phyloP scores from a whole-genome alignment of 2,329 filamentous ascomycete species.

The Ophiostoma pallidulum region DNA sequence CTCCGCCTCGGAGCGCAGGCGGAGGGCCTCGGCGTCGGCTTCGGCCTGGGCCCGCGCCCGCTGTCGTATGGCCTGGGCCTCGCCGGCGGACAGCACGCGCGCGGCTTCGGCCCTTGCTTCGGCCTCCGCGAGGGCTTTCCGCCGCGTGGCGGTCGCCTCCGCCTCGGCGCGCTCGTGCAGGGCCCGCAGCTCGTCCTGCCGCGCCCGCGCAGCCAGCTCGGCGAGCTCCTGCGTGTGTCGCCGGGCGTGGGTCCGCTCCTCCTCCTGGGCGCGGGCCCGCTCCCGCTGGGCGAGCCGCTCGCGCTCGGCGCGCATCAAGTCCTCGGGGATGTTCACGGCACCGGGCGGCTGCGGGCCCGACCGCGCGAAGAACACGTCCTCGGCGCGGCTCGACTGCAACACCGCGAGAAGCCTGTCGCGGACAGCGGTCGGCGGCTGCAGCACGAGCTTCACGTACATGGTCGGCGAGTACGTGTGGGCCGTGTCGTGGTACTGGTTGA shows the following conservation, averaged over 20 bases:
- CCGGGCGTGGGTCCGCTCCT: slow-evolving; percentile 40
- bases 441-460: slow-evolving; percentile 46
- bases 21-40: not conserved
- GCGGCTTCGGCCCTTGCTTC: slow-evolving; percentile 15
- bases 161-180: slow-evolving; percentile 36
- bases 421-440: slow-evolving; percentile 28
- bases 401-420: slow-evolving; percentile 36
- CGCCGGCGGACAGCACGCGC: not conserved
- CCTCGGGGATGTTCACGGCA: slow-evolving; percentile 41
- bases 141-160: slow-evolving; percentile 34
- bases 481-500: slow-evolving; percentile 44
- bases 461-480: slow-evolving; percentile 53
- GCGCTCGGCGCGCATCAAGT: slow-evolving; percentile 40
- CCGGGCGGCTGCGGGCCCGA: slow-evolving; percentile 44
- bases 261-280: slow-evolving; percentile 35
- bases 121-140: slow-evolving; percentile 35
- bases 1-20: not conserved
- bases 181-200: slow-evolving; percentile 36
- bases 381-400: slow-evolving; percentile 41
- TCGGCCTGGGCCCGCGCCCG: slow-evolving; percentile 5
- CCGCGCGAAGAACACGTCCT: slow-evolving; percentile 46
- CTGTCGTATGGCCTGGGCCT: not conserved
- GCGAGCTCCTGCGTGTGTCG: slow-evolving; percentile 43
- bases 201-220: slow-evolving; percentile 34
- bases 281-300: slow-evolving; percentile 38